Conservation (phyloP, 2,329 filamentous ascomycete species). For the Huntiella abstrusa region DNA sequence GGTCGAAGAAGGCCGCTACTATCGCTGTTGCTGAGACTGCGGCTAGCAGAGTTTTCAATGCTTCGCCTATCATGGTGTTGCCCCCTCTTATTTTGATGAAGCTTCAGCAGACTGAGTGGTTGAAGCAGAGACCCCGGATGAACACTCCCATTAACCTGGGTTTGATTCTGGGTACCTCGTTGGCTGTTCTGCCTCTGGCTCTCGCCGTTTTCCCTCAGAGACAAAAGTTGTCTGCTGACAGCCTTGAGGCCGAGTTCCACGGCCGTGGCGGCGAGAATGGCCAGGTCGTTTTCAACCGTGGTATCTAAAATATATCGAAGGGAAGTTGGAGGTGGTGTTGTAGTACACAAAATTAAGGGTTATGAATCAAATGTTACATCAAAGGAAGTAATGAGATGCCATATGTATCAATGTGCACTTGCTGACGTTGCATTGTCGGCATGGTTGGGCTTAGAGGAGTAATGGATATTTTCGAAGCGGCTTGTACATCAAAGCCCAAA, state of each 20-base stretch:
- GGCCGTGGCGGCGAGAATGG: slow-evolving; percentile 59
- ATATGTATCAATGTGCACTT: too few species aligned
- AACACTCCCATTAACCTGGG: slow-evolving; percentile 71
- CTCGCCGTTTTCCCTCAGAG: slow-evolving; percentile 84
- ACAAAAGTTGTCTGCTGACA: slow-evolving; percentile 57
- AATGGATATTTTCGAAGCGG: too few species aligned
- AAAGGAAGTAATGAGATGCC: background rate
- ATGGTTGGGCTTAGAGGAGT: too few species aligned
- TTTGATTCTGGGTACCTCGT: slow-evolving; percentile 68
- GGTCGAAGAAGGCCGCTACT: slow-evolving; percentile 71
- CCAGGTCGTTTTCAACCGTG: slow-evolving; percentile 89
- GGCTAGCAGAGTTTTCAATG: slow-evolving; percentile 76
- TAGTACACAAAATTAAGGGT: too few species aligned
- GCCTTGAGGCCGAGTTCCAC: slow-evolving; percentile 73
- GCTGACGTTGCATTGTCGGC: too few species aligned
- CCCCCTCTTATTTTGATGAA: slow-evolving; percentile 72
- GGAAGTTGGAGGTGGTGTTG: background rate
- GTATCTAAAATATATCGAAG: slow-evolving; percentile 39
- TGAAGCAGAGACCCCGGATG: slow-evolving; percentile 51
- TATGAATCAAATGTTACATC: background rate
- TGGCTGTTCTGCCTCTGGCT: slow-evolving; percentile 76
- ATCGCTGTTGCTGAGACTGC: slow-evolving; percentile 88
- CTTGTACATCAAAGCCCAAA: too few species aligned
- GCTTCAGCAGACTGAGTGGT: slow-evolving; percentile 68
- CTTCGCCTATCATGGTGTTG: slow-evolving; percentile 91